phyloP scores from a whole-genome alignment of 768 basidiomycete species.

The Lactifluus echinatus region DNA sequence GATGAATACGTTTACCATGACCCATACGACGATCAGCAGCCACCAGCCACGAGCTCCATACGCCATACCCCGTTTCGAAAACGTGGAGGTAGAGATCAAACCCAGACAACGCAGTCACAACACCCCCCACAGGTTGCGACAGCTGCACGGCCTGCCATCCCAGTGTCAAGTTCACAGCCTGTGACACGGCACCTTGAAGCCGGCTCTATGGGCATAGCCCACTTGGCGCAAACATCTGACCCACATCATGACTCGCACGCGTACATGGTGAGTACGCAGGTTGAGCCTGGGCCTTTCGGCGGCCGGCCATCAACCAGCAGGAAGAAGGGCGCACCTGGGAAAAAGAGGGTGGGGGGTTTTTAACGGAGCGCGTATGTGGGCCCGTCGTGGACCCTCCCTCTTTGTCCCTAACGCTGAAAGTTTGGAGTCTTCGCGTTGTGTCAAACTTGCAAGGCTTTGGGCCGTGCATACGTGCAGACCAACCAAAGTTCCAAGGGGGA shows the following conservation, averaged over 20 bases:
- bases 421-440: not conserved
- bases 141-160: not conserved
- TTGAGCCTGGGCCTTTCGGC: slow-evolving; percentile 62
- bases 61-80: not conserved
- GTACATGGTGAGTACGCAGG: slow-evolving; percentile 54
- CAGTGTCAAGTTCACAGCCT: not conserved
- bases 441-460: not conserved
- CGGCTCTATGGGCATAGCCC: not conserved
- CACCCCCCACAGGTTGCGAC: not conserved
- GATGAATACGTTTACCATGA: slow-evolving; percentile 44
- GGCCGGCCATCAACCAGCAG: slow-evolving; percentile 37
- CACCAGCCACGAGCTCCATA: not conserved
- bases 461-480: not conserved
- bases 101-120: not conserved
- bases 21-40: slow-evolving; percentile 35
- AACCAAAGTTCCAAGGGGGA: not conserved
- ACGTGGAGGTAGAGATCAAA: not conserved
- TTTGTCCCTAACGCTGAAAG: no score
- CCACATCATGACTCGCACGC: not conserved
- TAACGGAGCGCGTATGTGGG: slow-evolving; percentile 34
- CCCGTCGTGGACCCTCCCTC: no score
- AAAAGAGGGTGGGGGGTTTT: slow-evolving; percentile 72
- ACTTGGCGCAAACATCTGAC: not conserved
- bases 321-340: slow-evolving; percentile 40
- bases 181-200: not conserved